Evolutionary conservation across 768 basidiomycete genomes (phyloP).

Genomic region (Cystofilobasidium bisporidii): DNA sequence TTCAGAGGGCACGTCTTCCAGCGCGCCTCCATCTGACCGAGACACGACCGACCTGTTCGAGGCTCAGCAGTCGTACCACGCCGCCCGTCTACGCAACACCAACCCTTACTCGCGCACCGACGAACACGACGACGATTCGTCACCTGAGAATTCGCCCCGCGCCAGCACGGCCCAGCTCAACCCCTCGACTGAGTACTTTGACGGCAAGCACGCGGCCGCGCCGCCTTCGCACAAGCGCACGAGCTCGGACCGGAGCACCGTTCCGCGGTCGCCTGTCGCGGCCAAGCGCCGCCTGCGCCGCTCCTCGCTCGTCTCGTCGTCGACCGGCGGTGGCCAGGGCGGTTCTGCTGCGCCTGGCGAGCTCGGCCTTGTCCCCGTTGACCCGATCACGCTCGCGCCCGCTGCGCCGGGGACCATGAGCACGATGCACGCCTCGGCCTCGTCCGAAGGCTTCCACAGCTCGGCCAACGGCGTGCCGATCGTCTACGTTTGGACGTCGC

Average conservation of each 20-base stretch:
- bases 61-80: slow-evolving; percentile 25
- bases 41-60: slow-evolving; percentile 28
- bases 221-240: background rate
- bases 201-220: background rate
- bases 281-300: background rate
- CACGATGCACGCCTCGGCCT: slow-evolving; percentile 4
- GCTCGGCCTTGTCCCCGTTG: slow-evolving; percentile 41
- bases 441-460: slow-evolving; percentile 9
- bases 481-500: slow-evolving; percentile 60
- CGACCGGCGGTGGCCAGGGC: background rate
- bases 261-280: background rate
- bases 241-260: background rate
- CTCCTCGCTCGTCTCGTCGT: slow-evolving; percentile 8
- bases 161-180: slow-evolving; percentile 1
- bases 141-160: slow-evolving; percentile 23
- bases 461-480: slow-evolving; percentile 40
- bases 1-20: background rate
- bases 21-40: slow-evolving; percentile 4
- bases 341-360: slow-evolving; percentile 10
- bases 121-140: slow-evolving; percentile 24
- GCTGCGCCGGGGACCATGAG: slow-evolving; percentile 23
- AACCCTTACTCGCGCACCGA: slow-evolving; percentile 8
- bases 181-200: background rate
- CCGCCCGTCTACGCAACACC: slow-evolving; percentile 14
- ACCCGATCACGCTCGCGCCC: slow-evolving; percentile 44